Conservation (phyloP, 768 basidiomycete genomes). For the Mycena chlorophos region DNA sequence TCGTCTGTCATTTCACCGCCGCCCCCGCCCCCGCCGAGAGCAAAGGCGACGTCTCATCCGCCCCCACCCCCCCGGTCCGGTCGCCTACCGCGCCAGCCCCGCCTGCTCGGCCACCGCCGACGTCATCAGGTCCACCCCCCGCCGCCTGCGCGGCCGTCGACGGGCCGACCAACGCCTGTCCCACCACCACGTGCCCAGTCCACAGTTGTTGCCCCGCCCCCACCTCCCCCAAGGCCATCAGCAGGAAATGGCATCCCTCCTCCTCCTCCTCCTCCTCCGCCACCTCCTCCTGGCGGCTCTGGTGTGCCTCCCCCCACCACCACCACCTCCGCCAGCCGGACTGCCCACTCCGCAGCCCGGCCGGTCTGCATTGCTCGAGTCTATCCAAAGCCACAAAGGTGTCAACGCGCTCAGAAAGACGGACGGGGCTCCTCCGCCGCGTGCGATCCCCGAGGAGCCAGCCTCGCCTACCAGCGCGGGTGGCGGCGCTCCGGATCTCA, state of each 20-base stretch:
- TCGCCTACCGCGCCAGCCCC: slow-evolving; percentile 32
- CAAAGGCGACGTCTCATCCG: slow-evolving; percentile 27
- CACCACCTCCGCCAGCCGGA: slow-evolving; percentile 44
- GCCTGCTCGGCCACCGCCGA: slow-evolving; percentile 37
- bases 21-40: slow-evolving; percentile 25
- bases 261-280: slow-evolving; percentile 51
- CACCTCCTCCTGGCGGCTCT: slow-evolving; percentile 32
- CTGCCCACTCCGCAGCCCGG: slow-evolving; percentile 59
- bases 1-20: slow-evolving; percentile 20
- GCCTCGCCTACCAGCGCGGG: slow-evolving; percentile 35
- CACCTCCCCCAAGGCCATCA: slow-evolving; percentile 37
- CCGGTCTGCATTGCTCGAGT: slow-evolving; percentile 67
- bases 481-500: slow-evolving; percentile 68
- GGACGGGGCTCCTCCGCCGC: slow-evolving; percentile 39
- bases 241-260: slow-evolving; percentile 34
- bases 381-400: slow-evolving; percentile 83
- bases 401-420: slow-evolving; percentile 69
- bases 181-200: slow-evolving; percentile 44
- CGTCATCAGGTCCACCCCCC: slow-evolving; percentile 33
- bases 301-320: slow-evolving; percentile 33
- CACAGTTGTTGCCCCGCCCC: slow-evolving; percentile 29
- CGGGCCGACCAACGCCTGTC: slow-evolving; percentile 33
- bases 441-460: slow-evolving; percentile 36
- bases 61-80: slow-evolving; percentile 38
- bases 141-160: slow-evolving; percentile 42